Evolutionary conservation across 2,329 filamentous ascomycete species (phyloP), one percentile per base, ranked within the genome.

Genomic region (Cercospora canescens): DNA sequence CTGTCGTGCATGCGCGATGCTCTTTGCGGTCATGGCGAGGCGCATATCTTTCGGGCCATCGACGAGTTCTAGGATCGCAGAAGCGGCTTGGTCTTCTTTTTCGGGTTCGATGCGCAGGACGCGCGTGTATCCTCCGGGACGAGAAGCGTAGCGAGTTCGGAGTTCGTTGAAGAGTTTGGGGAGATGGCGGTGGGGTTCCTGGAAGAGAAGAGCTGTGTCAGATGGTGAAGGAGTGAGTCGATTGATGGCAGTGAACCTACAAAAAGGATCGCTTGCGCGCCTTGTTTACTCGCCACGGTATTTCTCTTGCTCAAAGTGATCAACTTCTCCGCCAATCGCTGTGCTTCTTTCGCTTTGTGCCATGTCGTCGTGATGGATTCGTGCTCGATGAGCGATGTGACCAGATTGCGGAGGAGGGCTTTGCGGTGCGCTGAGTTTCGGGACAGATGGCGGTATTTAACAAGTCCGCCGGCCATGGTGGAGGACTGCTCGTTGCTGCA

Each of bases 281-380:
- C 87, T 76, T 88, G 85, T 78, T 87, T 86, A 67, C 90, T 90
- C 21, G 92, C 91, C 75, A 93, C 90, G 45, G 94, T 96, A 79
- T 97, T 93, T 82, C 89, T 91, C 86, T 98, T 99, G 21, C 92
- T 94, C 73, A 97, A 80, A 4, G 94, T 97, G 75, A 99, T 94
- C 72, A 98, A 84, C 84, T 96, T 96, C 78, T 99, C 95, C 7
- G 94, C 95, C 73, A 98, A 80, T 50, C 92, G 87, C 82, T 99
- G 95, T 21, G 95, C 92, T 83, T 99, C 95, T 82, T 98, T 99
- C 56, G 95, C 95, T 82, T 98, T 98, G 78, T 91, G 89, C 86
- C 91, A 97, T 81, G 95, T 97, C 59, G 95, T 99, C 70, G 90
- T 89, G 82, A 99, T 96, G 69, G 92, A 89, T 83, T 99, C 95